Base-by-base conservation (phyloP, 495 filamentous ascomycete genomes). In the Aspergillus carlsbadensis region DNA sequence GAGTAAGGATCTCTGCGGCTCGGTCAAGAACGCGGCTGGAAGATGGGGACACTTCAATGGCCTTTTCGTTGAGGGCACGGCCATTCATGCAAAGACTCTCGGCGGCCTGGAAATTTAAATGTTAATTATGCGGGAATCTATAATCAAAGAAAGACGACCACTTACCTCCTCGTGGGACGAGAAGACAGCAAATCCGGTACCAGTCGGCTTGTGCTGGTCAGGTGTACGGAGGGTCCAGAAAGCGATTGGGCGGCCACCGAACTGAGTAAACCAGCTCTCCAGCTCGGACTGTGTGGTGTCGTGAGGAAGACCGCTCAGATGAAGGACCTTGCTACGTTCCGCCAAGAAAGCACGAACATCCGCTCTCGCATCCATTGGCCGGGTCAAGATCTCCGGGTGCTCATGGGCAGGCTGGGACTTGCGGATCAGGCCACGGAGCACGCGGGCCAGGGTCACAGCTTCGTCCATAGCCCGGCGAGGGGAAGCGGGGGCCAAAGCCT, bases 1-100 rank as follows among this genome's bases (percentile, higher is more conserved):
- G 91, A 0, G 91, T 96, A 29, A 98, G 81, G 55, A 97, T 96
- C 66, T 96, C 92, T 31, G 91, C 88, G 34, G 94, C 94, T 51
- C 94, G 87, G 69, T 98, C 94, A 52, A 98, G 84, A 39, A 98
- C 94, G 14, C 94, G 85, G 72, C 89, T 92, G n/a, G 90, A 95
- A 13, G 91, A 96, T 2, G 94, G 94, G 15, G 94, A 96, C 34
- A 98, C 94, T 67, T 98, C 94, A 65, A 98, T 97, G 47, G 94
- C 94, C 76, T 97, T 98, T 69, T 98, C 94, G 64, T 97, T 98
- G 46, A 98, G 80, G 37, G 94, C 94, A 54, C 94, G 90, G 40
- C 94, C 94, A 63, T 98, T 98, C 94, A 98, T 98, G 78, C 94
- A 96, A 41, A 98, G 80, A 73, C 90, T 95, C 68, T 98, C 94